Percentiles rank a stretch among this genome's conserved stretches.
phyloP scores from a whole-genome alignment of 768 basidiomycete species.

The Mycena olivaceomarginata region DNA sequence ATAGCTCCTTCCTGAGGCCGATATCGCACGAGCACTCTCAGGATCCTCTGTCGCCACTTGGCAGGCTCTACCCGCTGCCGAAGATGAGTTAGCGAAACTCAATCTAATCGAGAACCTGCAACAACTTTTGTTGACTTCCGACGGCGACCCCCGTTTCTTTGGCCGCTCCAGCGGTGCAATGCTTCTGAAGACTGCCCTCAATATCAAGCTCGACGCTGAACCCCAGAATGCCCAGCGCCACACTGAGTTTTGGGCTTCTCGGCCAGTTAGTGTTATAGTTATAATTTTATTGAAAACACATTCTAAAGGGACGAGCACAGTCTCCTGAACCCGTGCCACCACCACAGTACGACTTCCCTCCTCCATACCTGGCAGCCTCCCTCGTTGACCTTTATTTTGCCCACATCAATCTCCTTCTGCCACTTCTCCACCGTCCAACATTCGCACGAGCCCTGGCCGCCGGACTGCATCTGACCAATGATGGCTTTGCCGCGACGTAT shows the following conservation, averaged over 20 bases:
- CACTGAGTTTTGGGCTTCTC: constrained; percentile 70
- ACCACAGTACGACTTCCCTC: constrained; percentile 67
- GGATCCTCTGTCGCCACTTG: constrained; percentile 57
- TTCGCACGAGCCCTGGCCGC: constrained; percentile 73
- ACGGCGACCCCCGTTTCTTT: constrained; percentile 64
- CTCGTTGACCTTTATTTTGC: constrained; percentile 84
- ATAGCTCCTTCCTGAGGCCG: constrained; percentile 74
- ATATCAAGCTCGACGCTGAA: constrained; percentile 64
- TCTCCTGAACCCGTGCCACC: constrained; percentile 34
- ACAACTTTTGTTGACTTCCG: constrained; percentile 60
- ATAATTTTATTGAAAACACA: background rate
- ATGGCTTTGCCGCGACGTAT: constrained; percentile 67
- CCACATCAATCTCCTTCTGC: constrained; percentile 71
- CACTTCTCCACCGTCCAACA: constrained; percentile 84
- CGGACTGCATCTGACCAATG: constrained; percentile 70
- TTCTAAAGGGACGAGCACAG: constrained; percentile 43
- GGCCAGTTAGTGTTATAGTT: constrained; percentile 64
- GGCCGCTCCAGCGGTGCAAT: constrained; percentile 73
- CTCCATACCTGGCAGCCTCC: constrained; percentile 67
- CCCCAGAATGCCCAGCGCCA: constrained; percentile 54
- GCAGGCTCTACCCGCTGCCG: constrained; percentile 55
- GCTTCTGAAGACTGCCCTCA: constrained; percentile 72
- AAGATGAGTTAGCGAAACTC: constrained; percentile 51
- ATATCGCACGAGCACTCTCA: constrained; percentile 76
- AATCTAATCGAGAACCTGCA: constrained; percentile 56